Evolutionary conservation across 345 rosid species (phyloP).

Genomic region (Populus tremula): DNA sequence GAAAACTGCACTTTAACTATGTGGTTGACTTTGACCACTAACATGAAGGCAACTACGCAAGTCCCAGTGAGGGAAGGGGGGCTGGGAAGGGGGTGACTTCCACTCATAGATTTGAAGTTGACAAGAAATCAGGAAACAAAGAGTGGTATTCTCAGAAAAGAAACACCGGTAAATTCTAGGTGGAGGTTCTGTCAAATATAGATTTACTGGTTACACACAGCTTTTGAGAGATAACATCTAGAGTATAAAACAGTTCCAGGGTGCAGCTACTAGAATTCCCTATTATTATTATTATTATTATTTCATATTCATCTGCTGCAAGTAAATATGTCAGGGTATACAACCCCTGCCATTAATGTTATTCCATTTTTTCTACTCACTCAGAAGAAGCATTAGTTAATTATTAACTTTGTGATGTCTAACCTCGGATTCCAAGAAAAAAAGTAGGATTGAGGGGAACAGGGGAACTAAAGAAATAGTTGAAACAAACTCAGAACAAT

Average conservation of each 20-base stretch:
- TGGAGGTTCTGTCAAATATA: too few relatives aligned
- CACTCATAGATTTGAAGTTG: background rate
- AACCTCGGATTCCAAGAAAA: background rate
- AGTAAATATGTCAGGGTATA: background rate
- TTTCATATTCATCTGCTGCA: background rate
- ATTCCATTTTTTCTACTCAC: background rate
- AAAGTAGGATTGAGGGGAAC: background rate
- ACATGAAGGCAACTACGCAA: too few relatives aligned
- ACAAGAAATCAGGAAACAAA: background rate
- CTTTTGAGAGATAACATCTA: too few relatives aligned
- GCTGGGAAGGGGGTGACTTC: too few relatives aligned
- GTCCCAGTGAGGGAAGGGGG: too few relatives aligned
- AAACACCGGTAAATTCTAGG: background rate
- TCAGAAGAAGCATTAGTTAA: background rate
- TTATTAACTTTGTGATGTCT: background rate
- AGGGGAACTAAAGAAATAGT: conserved; percentile 1
- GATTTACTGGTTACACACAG: too few relatives aligned
- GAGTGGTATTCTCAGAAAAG: background rate
- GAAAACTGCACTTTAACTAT: too few relatives aligned
- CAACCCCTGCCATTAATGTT: background rate
- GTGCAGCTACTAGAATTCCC: background rate
- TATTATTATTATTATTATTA: background rate
- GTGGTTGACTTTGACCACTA: too few relatives aligned
- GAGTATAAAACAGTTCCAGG: background rate
- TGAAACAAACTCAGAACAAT: conserved; percentile 2